These are phyloP conservation scores for Babesia sp. DNA, from an alignment of 169 alveolate genomes.

Conservation along the genomic window DNA sequence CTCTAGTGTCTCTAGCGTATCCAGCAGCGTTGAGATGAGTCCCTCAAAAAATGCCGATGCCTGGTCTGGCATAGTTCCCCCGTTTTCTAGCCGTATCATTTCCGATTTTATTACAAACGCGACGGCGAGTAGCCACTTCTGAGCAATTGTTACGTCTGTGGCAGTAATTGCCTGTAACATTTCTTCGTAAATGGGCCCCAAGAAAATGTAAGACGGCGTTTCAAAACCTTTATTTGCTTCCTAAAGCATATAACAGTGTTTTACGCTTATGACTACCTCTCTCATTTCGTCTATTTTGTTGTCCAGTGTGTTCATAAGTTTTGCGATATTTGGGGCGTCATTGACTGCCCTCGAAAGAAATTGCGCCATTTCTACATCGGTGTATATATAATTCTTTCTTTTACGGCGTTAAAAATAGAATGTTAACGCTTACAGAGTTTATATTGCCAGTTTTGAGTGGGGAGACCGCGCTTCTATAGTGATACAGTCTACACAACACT, in stretches of 20 bases:
- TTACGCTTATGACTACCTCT: slow-evolving; percentile 6
- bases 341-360: slow-evolving; percentile 26
- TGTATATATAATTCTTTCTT: neutral
- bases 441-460: too few species aligned
- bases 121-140: slow-evolving; percentile 18
- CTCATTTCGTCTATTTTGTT: slow-evolving; percentile 18
- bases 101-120: slow-evolving; percentile 36
- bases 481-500: neutral
- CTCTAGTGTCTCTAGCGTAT: slow-evolving; percentile 15
- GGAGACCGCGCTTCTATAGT: too few species aligned
- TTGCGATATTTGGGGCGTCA: slow-evolving; percentile 20
- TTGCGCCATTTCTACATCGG: slow-evolving; percentile 21
- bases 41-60: slow-evolving; percentile 44
- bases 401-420: neutral
- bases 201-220: slow-evolving; percentile 23
- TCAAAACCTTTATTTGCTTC: slow-evolving; percentile 16
- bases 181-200: slow-evolving; percentile 26
- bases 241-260: neutral
- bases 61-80: neutral
- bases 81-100: neutral
- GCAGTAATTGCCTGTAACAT: slow-evolving; percentile 20
- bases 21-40: slow-evolving; percentile 13
- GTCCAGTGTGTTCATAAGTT: slow-evolving; percentile 20
- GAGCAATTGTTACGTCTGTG: slow-evolving; percentile 21
- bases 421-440: neutral